Percentiles rank a stretch among this genome's conserved stretches.
Conservation (phyloP, 352 stramenopile genomes). For the Saprolegnia parasitica region DNA sequence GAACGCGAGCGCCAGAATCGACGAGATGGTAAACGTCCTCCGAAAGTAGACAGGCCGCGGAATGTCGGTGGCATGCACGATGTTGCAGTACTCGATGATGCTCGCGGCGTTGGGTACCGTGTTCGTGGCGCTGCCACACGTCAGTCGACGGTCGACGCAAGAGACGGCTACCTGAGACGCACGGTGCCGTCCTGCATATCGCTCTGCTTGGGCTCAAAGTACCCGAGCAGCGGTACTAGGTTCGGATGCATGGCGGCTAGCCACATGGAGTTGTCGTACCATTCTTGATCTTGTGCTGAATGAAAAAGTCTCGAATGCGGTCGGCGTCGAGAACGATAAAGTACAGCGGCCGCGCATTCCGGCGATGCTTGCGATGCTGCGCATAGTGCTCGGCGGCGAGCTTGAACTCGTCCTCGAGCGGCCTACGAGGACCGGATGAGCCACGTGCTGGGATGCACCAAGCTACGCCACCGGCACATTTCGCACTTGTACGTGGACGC, state of each 20-base stretch:
- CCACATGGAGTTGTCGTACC: not conserved
- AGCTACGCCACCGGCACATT: slow-evolving; percentile 10
- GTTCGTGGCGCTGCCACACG: not conserved
- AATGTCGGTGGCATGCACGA: slow-evolving; percentile 18
- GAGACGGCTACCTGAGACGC: slow-evolving; percentile 10
- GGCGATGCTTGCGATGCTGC: slow-evolving; percentile 1
- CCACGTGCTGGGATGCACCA: too few relatives aligned
- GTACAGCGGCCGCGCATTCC: slow-evolving; percentile 6
- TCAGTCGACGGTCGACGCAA: not conserved
- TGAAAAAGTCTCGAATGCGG: slow-evolving; percentile 18
- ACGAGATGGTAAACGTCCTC: slow-evolving; percentile 22
- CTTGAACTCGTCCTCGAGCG: slow-evolving; percentile 13
- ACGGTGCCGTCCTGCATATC: not conserved
- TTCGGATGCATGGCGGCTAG: too few relatives aligned
- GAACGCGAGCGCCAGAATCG: slow-evolving; percentile 9
- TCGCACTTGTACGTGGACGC: slow-evolving; percentile 4
- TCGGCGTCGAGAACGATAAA: slow-evolving; percentile 17
- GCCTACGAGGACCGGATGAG: too few relatives aligned
- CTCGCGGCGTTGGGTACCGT: not conserved
- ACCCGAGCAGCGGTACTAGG: slow-evolving; percentile 17
- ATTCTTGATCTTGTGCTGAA: slow-evolving; percentile 12
- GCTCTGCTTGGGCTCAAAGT: slow-evolving; percentile 15
- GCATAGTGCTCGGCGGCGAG: slow-evolving; percentile 12
- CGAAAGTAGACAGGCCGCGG: slow-evolving; percentile 15
- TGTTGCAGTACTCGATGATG: slow-evolving; percentile 26